phyloP scores from a whole-genome alignment of 805 yeast species.

The Lipomyces sp. region DNA sequence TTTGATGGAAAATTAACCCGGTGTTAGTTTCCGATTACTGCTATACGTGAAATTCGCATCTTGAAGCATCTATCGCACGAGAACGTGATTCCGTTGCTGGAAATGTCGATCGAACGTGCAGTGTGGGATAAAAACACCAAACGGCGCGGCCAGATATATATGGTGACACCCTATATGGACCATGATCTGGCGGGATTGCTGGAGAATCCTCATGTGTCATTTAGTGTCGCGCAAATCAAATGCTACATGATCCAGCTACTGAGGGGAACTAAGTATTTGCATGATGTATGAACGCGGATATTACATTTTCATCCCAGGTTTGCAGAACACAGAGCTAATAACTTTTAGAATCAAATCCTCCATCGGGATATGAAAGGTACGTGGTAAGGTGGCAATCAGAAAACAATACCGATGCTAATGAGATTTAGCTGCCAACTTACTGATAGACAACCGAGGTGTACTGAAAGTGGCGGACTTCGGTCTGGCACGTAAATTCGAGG shows the following conservation, averaged over 20 bases:
- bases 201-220: constrained; percentile 70
- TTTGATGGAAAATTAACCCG: background rate
- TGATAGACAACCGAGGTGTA: constrained; percentile 75
- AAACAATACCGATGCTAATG: background rate
- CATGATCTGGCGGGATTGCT: constrained; percentile 88
- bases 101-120: constrained; percentile 66
- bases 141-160: constrained; percentile 60
- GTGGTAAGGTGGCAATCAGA: background rate
- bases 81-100: constrained; percentile 77
- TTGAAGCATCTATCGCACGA: constrained; percentile 70
- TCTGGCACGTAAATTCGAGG: constrained; percentile 76
- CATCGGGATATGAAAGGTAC: constrained; percentile 83
- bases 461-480: constrained; percentile 96
- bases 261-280: constrained; percentile 81
- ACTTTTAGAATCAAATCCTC: constrained; percentile 46
- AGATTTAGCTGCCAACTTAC: constrained; percentile 78
- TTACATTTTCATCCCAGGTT: background rate
- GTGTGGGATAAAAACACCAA: constrained; percentile 40
- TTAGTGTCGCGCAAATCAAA: constrained; percentile 74
- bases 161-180: constrained; percentile 91
- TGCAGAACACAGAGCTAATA: constrained; percentile 39
- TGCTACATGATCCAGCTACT: constrained; percentile 80
- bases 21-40: constrained; percentile 81
- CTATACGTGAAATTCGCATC: constrained; percentile 87
- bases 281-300: constrained; percentile 45